Percentiles rank a stretch among this genome's conserved stretches.
Conservation (phyloP, 352 stramenopile species). For the Globisporangium megalacanthum region DNA sequence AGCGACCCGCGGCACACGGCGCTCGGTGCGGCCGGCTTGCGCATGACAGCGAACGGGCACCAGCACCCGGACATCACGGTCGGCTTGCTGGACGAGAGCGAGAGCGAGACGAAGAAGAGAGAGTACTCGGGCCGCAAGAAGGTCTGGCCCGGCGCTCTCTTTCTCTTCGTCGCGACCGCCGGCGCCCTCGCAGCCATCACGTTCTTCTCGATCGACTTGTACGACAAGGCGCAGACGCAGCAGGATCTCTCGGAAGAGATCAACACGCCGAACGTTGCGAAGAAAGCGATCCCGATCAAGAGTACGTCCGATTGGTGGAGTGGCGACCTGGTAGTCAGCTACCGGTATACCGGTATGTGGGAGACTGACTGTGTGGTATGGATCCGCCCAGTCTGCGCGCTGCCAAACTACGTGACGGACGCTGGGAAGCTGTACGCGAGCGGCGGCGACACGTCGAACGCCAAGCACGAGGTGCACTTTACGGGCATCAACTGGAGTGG, state of each 20-base stretch:
- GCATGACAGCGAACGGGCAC: conserved; percentile 14
- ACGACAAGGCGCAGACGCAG: conserved; percentile 59
- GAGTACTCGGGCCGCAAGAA: conserved; percentile 64
- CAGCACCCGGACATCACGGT: conserved; percentile 71
- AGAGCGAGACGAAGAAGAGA: conserved; percentile 27
- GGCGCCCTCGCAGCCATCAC: conserved; percentile 45
- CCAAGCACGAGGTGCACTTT: conserved; percentile 62
- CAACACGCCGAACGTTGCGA: conserved; percentile 24
- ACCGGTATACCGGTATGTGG: not conserved
- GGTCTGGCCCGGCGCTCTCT: conserved; percentile 71
- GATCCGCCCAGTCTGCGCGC: conserved; percentile 38
- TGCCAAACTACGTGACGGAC: conserved; percentile 63
- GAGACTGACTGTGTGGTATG: not conserved
- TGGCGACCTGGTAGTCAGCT: no score
- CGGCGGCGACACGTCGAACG: conserved; percentile 28
- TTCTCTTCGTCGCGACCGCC: conserved; percentile 52
- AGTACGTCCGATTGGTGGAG: conserved; percentile 17
- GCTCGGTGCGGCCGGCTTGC: not conserved
- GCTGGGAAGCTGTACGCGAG: conserved; percentile 63
- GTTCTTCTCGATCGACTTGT: conserved; percentile 59
- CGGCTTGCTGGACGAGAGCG: conserved; percentile 50
- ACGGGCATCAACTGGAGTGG: conserved; percentile 87
- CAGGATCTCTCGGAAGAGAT: conserved; percentile 48
- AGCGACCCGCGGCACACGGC: conserved; percentile 20
- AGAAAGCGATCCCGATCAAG: conserved; percentile 35